Base-by-base conservation (phyloP, 495 filamentous ascomycete species). In the Penicillium soppii region DNA sequence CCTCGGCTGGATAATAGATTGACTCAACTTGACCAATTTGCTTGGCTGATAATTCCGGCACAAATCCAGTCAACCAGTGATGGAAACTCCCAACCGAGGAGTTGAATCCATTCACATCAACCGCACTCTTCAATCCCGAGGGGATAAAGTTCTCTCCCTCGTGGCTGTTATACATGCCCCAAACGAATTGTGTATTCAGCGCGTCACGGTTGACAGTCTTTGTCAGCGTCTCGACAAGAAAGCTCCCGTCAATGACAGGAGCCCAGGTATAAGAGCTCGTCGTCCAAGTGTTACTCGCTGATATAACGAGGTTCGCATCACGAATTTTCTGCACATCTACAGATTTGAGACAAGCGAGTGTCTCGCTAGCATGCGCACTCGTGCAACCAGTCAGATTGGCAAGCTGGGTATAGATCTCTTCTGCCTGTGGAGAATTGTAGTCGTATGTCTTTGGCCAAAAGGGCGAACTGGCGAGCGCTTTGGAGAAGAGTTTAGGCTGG, bases 111-210 rank as follows among this genome's bases (percentile, higher is more conserved):
- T 63, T 64, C 3, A 63, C 57, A 1, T 56, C 57, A 2, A 30
- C 56, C 7, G 51, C 47, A n/a, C 59, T 66, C 8, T 66, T 50
- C 5, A 84, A 52, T 0, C 77, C 78, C 0, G 75, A 54, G 0
- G 82, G 75, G 20, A 82, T 67, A 58, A 86, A 85, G 42, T 79
- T 83, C 57, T 82, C 72, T 23, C 79, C 82, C 59, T 85, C 82
- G 53, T 82, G 76, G 4, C 71, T 70, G 54, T 86, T 86, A 57
- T 83, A 84, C 69, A 80, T 78, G 3, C 72, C 71, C 49, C 75
- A 78, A 7, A 74, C 69, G 32, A 62, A 59, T 5, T 80, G 74
- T 5, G 71, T 71, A 39, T 80, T 73, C 26, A 83, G 66, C 4
- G 59, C 40, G 25, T 64, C 63, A 6, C 59, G 65, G 2, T 41